Base-by-base conservation (phyloP, 768 basidiomycete genomes). In the Rhodotorula taiwanensis region DNA sequence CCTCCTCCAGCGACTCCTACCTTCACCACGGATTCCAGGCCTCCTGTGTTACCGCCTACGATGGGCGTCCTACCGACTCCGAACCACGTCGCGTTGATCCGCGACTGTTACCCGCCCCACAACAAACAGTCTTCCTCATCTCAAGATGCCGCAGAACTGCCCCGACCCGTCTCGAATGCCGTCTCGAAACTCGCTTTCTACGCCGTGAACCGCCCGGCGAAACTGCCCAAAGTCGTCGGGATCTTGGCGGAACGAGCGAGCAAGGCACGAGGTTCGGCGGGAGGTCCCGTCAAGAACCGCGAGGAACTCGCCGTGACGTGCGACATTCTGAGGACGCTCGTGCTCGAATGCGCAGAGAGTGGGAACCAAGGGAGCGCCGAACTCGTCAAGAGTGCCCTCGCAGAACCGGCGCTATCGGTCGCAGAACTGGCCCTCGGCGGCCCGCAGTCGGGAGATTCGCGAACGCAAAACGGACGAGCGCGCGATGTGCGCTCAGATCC, bases 161-260 rank as follows among this genome's bases (percentile, higher is more conserved):
- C 67, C 0, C 21, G 47, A 11, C 67, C 67, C 6, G 47, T 56
- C 39, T 58, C 57, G 20, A 70, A 70, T 44, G 50, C 54, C 1
- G 57, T 66, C 58, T 49, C 49, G 23, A 66, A 66, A 47, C 61
- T 70, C 39, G 53, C 50, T 27, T 66, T 66, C 64, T 70, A 70
- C 52, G 57, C 61, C 49, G 61, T 61, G 7, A 28, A 48, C 34
- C 69, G 69, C 25, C 69, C 69, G 6, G 49, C 62, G n/a, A 70
- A 70, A 49, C 48, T 60, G 27, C 64, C 69, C 30, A 70, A 70
- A 55, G 64, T 70, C 31, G 20, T 62, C 25, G 41, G 45, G 13
- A 54, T 52, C 57, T 28, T 70, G 27, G 36, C 58, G 23, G 58
- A 66, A 15, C 60, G 69, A 0, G 58, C 60, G 10, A 36, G 41